Conservation (phyloP, 2,329 filamentous ascomycete genomes). For the Cladosporium sp. region DNA sequence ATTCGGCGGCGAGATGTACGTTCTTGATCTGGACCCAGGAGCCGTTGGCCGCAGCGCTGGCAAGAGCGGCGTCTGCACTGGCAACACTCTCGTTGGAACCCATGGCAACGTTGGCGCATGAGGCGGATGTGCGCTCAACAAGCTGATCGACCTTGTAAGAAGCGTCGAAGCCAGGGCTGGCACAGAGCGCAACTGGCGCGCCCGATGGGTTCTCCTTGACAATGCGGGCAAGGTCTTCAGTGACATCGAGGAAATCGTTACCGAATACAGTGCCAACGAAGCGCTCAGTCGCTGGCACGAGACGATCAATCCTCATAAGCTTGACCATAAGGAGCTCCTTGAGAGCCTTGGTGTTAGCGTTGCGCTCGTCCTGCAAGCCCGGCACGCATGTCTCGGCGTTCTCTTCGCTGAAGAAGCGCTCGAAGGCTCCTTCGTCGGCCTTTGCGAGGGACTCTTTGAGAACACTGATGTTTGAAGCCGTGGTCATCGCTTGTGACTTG, state of each 20-base stretch:
- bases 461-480: slow-evolving; percentile 66
- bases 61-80: slow-evolving; percentile 92
- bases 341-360: slow-evolving; percentile 69
- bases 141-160: slow-evolving; percentile 98
- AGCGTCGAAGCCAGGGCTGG: slow-evolving; percentile 94
- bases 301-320: slow-evolving; percentile 90
- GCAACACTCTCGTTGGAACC: slow-evolving; percentile 92
- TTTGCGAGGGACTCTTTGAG: slow-evolving; percentile 72
- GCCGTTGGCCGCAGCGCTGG: slow-evolving; percentile 84
- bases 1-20: slow-evolving; percentile 91
- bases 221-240: slow-evolving; percentile 81
- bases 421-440: slow-evolving; percentile 67
- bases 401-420: slow-evolving; percentile 80
- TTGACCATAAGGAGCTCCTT: slow-evolving; percentile 88
- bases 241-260: slow-evolving; percentile 74
- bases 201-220: slow-evolving; percentile 81
- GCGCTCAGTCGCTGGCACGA: slow-evolving; percentile 88
- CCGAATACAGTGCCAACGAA: slow-evolving; percentile 88
- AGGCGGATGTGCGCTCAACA: slow-evolving; percentile 77
- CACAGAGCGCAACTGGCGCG: slow-evolving; percentile 86
- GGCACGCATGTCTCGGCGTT: slow-evolving; percentile 83
- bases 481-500: slow-evolving; percentile 67
- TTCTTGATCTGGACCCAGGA: slow-evolving; percentile 99
- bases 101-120: slow-evolving; percentile 98
- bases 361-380: slow-evolving; percentile 61